Evolutionary conservation across 2,329 filamentous ascomycete genomes (phyloP), one percentile per base, ranked within the genome.

Genomic region (Shiraia sp.): DNA sequence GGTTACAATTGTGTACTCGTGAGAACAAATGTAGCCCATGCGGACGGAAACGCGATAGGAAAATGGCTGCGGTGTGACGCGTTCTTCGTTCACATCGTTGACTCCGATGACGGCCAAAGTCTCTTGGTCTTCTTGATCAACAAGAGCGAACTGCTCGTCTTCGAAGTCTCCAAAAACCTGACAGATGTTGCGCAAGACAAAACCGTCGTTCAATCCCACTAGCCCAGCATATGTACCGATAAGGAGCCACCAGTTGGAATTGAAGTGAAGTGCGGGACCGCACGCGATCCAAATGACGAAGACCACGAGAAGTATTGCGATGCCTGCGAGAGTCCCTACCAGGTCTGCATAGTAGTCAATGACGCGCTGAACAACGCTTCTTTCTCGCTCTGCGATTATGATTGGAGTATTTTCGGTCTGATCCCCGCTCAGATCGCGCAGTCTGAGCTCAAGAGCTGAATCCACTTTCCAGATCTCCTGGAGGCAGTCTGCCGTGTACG

Each of bases 331-430:
- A n/a, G 40, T 43, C 14, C 40, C 40, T 0, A 43, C 40, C 10
- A 43, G n/a, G 19, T 43, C 40, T 10, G 40, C 40, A 10, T 43
- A 43, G 17, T 38, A 38, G 10, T 38, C 40, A 14, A 43, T 43
- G 3, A n/a, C 34, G 3, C 40, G 35, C 35, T 43, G 40, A 7
- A 43, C 10, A 2, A 8, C 27, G 19, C 34, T 25, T 4, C 35
- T 15, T 7, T 38, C 28, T n/a, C 15, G 2, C 14, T n/a, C 14
- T 10, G 29, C n/a, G 4, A 32, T 32, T 2, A 16, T 17, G 17
- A 32, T 32, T 14, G 15, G 4, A 12, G 28, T 19, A 19, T 43
- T 43, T 6, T 38, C 40, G 3, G 24, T 10, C 6, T 8, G 10
- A 25, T 43, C 40, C 13, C 34, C 34, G 4, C 34, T 38, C 10